Evolutionary conservation across 2,329 filamentous ascomycete genomes (phyloP).

Genomic region (Colletotrichum spaethianum): DNA sequence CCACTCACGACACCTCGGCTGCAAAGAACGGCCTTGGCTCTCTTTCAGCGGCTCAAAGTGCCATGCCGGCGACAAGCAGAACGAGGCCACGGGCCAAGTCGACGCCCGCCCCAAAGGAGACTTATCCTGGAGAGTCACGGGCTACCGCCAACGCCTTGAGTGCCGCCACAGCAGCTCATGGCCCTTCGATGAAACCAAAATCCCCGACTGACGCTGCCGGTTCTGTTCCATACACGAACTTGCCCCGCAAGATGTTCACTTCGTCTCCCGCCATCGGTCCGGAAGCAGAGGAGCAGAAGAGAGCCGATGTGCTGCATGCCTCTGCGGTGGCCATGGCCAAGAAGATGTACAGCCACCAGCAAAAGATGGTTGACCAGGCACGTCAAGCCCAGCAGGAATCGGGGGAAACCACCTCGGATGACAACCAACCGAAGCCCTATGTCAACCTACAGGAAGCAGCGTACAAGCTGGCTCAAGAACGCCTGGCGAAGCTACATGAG

Average conservation of each 20-base stretch:
- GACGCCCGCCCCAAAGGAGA: slow-evolving; percentile 64
- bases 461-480: slow-evolving; percentile 87
- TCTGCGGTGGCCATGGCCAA: slow-evolving; percentile 92
- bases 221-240: slow-evolving; percentile 76
- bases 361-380: slow-evolving; percentile 70
- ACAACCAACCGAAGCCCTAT: slow-evolving; percentile 65
- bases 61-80: slow-evolving; percentile 68
- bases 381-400: slow-evolving; percentile 56
- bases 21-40: slow-evolving; percentile 64
- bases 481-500: slow-evolving; percentile 84
- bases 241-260: slow-evolving; percentile 83
- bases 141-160: slow-evolving; percentile 78
- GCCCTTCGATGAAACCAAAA: slow-evolving; percentile 61
- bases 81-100: slow-evolving; percentile 76
- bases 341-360: slow-evolving; percentile 83
- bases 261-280: slow-evolving; percentile 79
- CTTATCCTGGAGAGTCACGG: slow-evolving; percentile 71
- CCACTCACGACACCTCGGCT: slow-evolving; percentile 49
- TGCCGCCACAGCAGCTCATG: slow-evolving; percentile 79
- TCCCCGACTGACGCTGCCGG: slow-evolving; percentile 72
- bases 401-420: slow-evolving; percentile 50
- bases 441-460: slow-evolving; percentile 87
- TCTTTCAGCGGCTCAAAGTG: slow-evolving; percentile 81
- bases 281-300: slow-evolving; percentile 81
- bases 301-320: slow-evolving; percentile 80